phyloP scores from a whole-genome alignment of 345 rosid species.

The Geranium rotundifolium region DNA sequence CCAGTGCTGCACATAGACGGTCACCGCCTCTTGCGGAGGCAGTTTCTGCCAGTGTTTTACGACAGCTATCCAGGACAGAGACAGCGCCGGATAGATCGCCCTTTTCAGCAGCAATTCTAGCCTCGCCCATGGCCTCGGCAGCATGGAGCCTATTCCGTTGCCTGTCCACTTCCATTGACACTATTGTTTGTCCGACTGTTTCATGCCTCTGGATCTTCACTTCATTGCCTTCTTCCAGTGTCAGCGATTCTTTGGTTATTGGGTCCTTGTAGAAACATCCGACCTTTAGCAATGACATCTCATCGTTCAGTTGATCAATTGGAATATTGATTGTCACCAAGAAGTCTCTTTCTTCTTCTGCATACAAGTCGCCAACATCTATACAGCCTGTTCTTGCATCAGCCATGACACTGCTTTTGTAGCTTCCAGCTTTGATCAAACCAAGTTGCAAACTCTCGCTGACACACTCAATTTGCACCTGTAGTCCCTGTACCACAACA shows the following conservation, averaged over 20 bases:
- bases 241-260: slow-evolving; percentile 41
- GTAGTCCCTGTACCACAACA: slow-evolving; percentile 74
- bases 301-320: slow-evolving; percentile 25
- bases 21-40: slow-evolving; percentile 56
- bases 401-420: slow-evolving; percentile 24
- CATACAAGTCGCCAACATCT: slow-evolving; percentile 81
- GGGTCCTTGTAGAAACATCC: slow-evolving; percentile 58
- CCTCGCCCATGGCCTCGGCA: slow-evolving; percentile 81
- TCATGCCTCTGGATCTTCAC: slow-evolving; percentile 50
- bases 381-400: slow-evolving; percentile 46
- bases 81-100: slow-evolving; percentile 61
- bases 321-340: slow-evolving; percentile 70
- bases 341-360: slow-evolving; percentile 93
- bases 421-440: slow-evolving; percentile 81
- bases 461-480: slow-evolving; percentile 46
- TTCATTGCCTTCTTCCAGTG: slow-evolving; percentile 30
- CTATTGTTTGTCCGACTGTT: slow-evolving; percentile 25
- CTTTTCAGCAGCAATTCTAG: slow-evolving; percentile 72
- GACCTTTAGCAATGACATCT: slow-evolving; percentile 56
- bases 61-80: slow-evolving; percentile 55
- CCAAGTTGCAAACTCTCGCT: slow-evolving; percentile 34
- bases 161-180: slow-evolving; percentile 84
- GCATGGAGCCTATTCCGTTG: slow-evolving; percentile 75
- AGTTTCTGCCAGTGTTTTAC: slow-evolving; percentile 38
- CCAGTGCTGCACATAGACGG: slow-evolving; percentile 48